A percentile compares a stretch with the other conserved stretches of the same genome.
These are phyloP conservation scores for Russula abietina DNA, from an alignment of 768 basidiomycete species.

Conservation along the genomic window DNA sequence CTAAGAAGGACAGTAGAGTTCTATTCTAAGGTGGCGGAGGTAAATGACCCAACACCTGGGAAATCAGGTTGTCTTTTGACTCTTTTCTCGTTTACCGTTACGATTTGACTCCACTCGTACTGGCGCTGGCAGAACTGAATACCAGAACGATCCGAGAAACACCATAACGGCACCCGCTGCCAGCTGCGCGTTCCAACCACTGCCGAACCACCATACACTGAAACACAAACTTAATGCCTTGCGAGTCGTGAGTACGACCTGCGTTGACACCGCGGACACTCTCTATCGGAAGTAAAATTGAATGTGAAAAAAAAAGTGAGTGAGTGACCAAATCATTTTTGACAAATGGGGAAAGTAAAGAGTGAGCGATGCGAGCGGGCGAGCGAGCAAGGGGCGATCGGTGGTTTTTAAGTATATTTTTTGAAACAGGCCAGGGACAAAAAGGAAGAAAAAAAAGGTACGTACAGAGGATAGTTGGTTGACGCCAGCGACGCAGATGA, in stretches of 20 bases:
- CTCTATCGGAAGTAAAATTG: conserved; percentile 36
- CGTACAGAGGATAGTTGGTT: conserved; percentile 75
- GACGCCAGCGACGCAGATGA: conserved; percentile 78
- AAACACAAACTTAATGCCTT: conserved; percentile 78
- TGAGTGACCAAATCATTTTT: neutral
- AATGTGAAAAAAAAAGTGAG: neutral
- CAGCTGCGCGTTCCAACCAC: conserved; percentile 61
- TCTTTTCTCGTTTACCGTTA: neutral
- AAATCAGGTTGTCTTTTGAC: neutral
- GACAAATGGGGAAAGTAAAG: neutral
- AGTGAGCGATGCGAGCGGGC: too few relatives aligned
- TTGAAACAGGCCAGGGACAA: too few relatives aligned
- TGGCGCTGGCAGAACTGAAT: conserved; percentile 31
- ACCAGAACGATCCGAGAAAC: conserved; percentile 59
- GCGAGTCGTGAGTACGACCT: conserved; percentile 70
- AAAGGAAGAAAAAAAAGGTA: neutral
- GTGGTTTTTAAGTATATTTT: neutral
- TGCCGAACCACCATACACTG: conserved; percentile 81
- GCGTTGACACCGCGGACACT: conserved; percentile 76
- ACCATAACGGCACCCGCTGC: conserved; percentile 69
- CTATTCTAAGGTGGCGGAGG: neutral
- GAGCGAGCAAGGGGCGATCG: neutral
- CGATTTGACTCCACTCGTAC: conserved; percentile 2
- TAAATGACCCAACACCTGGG: neutral
- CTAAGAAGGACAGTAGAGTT: neutral